Evolutionary conservation across 306 rosid species (phyloP).

Genomic region (Hippophae gyantsensis): DNA sequence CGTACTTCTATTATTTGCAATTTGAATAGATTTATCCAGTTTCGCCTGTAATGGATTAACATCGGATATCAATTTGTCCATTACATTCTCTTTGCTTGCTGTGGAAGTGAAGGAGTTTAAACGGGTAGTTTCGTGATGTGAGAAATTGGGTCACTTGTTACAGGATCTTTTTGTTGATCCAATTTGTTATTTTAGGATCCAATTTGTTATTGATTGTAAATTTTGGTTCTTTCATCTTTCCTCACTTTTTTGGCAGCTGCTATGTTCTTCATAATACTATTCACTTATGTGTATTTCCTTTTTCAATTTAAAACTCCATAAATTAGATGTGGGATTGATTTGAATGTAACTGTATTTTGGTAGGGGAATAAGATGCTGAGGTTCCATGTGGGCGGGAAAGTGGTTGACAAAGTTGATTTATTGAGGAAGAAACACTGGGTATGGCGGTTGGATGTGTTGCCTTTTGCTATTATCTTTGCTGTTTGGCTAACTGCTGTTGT

Average conservation of each 20-base stretch:
- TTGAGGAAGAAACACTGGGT: slow-evolving; percentile 52
- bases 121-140: too few species aligned
- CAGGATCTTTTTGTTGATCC: too few species aligned
- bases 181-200: too few species aligned
- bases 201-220: neutral
- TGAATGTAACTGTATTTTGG: neutral
- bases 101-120: too few species aligned
- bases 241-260: neutral
- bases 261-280: neutral
- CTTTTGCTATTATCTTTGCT: slow-evolving; percentile 48
- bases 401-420: slow-evolving; percentile 73
- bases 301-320: neutral
- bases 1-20: too few species aligned
- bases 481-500: slow-evolving; percentile 45
- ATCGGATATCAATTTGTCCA: too few species aligned
- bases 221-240: slow-evolving; percentile 7
- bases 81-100: too few species aligned
- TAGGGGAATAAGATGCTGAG: slow-evolving; percentile 43
- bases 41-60: too few species aligned
- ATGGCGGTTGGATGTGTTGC: slow-evolving; percentile 82
- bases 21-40: too few species aligned
- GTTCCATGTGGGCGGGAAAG: slow-evolving; percentile 86
- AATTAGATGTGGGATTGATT: slow-evolving; percentile 19
- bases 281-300: neutral
- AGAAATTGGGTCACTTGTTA: too few species aligned